Evolutionary conservation across 1,139 yeast species (phyloP).

Genomic region (Fermentozyma sake): DNA sequence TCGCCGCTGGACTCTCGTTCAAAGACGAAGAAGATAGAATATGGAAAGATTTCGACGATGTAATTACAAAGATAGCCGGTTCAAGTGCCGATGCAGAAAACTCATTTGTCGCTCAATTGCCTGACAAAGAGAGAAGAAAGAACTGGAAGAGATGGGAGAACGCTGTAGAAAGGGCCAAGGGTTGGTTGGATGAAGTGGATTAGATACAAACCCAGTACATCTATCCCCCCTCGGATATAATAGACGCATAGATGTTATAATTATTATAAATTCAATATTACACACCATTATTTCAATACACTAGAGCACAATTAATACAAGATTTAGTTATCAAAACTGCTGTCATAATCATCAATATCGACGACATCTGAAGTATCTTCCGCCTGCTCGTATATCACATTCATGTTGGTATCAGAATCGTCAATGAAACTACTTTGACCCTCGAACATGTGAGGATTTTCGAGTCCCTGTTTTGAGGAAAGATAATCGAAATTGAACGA

Average conservation of each 20-base stretch:
- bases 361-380: conserved; percentile 10
- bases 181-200: conserved; percentile 60
- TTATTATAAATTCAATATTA: background rate
- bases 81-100: conserved; percentile 32
- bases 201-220: conserved; percentile 3
- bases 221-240: no score
- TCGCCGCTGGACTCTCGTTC: conserved; percentile 83
- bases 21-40: conserved; percentile 55
- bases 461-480: conserved; percentile 2
- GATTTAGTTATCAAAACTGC: conserved; percentile 6
- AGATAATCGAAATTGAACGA: conserved; percentile 27
- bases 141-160: conserved; percentile 78
- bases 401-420: background rate
- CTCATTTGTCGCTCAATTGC: conserved; percentile 53
- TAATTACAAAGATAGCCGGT: conserved; percentile 29
- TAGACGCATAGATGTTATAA: background rate
- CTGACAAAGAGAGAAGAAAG: conserved; percentile 57
- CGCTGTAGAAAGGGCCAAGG: conserved; percentile 72
- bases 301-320: background rate
- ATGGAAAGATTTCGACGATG: conserved; percentile 77
- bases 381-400: conserved; percentile 1
- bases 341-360: conserved; percentile 26
- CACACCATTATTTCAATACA: background rate
- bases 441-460: background rate
- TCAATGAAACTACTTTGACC: background rate